Base-by-base conservation (phyloP, 306 rosid genomes). In the Vigna hirtella region DNA sequence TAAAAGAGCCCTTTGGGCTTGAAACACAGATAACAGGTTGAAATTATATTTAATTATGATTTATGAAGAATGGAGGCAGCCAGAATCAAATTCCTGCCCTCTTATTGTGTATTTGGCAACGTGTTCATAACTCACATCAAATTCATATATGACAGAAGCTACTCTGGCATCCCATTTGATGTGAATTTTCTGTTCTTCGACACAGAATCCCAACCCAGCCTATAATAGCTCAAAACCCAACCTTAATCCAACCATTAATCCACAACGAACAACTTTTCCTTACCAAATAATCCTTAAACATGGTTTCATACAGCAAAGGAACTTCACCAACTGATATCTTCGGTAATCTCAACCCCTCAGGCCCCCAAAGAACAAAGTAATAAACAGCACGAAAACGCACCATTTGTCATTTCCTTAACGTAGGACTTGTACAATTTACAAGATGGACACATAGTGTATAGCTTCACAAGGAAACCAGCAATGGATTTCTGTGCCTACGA, bases 1-100 rank as follows among this genome's bases (percentile, higher is more conserved):
- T 42, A 38, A 22, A 55, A n/a, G 61, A 67, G 58, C 18, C 28
- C 17, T 73, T 73, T 42, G 56, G 68, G 68, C 42, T 57, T n/a
- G 17, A 45, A n/a, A 18, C 64, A 14, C 61, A 63, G 3, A n/a
- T n/a, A 70, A 32, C 22, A 34, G 13, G 50, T 52, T 72, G 65
- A 71, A 52, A 32, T 34, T 51, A 51, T 51, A 71, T 34, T 52
- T 71, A 57, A 14, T 38, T 55, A 22, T 55, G 76, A 71, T 17
- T 73, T 22, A 22, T 40, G 22, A 72, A 52, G 76, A 32, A 56
- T 24, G 67, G 26, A 13, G 9, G 42, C 10, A 42, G 53, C 15
- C 4, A 72, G 38, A 16, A 22, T 36, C 38, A 13, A 53, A 55
- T 8, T 36, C 53, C 36, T 48, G 26, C 42, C 11, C 77, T 14